Conservation (phyloP, 2,329 filamentous ascomycete genomes). For the Ceratocystis diversiconidia region DNA sequence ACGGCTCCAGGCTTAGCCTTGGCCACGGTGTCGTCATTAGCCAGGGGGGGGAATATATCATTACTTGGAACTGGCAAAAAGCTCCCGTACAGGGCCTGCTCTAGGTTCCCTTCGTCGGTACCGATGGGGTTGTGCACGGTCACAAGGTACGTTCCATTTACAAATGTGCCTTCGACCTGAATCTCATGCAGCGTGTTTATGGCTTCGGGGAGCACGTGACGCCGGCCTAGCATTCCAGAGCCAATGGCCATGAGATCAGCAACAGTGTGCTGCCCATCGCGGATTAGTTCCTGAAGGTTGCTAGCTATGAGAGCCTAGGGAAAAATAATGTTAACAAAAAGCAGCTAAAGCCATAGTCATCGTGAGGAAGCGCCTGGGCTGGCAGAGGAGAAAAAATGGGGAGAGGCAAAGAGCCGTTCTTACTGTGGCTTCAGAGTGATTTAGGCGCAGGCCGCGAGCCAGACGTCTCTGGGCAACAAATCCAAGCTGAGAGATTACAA, state of each 20-base stretch:
- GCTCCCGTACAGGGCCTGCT: constrained; percentile 77
- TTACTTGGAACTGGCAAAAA: constrained; percentile 68
- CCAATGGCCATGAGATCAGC: constrained; percentile 88
- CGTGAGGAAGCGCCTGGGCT: constrained; percentile 15
- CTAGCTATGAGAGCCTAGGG: constrained; percentile 63
- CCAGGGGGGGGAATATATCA: constrained; percentile 51
- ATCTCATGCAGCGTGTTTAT: constrained; percentile 65
- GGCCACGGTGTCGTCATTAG: constrained; percentile 31
- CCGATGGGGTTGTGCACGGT: constrained; percentile 85
- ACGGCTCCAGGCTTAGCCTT: constrained; percentile 67
- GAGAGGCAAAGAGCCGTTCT: constrained; percentile 19
- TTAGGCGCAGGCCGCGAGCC: constrained; percentile 74
- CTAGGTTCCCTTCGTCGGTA: constrained; percentile 71
- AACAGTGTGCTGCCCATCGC: constrained; percentile 85
- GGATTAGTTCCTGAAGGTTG: constrained; percentile 89
- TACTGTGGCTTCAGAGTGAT: constrained; percentile 78
- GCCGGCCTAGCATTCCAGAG: constrained; percentile 80
- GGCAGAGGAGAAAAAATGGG: background rate
- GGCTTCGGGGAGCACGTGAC: constrained; percentile 78
- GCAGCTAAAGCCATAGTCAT: no score
- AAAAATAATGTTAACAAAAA: background rate
- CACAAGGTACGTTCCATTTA: constrained; percentile 79
- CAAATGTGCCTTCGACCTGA: constrained; percentile 90
- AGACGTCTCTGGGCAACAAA: constrained; percentile 75
- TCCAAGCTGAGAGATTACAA: constrained; percentile 79